Conservation (phyloP, 305 asterid species). For the Fraxinus sp. region DNA sequence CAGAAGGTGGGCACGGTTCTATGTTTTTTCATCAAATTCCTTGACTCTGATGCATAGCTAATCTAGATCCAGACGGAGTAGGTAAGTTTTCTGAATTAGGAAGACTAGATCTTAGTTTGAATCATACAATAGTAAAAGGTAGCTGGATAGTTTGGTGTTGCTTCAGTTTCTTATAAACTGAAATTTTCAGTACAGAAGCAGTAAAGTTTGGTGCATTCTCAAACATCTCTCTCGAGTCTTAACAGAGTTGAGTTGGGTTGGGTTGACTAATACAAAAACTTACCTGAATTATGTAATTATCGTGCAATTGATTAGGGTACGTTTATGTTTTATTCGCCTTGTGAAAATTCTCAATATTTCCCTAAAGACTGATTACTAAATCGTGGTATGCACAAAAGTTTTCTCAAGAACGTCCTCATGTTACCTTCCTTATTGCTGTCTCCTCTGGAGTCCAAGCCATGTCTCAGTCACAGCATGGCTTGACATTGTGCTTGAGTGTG, state of each 20-base stretch:
- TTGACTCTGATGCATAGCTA: neutral
- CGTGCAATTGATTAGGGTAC: neutral
- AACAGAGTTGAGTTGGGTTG: neutral
- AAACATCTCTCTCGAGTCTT: neutral
- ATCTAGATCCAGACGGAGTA: conserved; percentile 2
- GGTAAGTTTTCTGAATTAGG: conserved; percentile 6
- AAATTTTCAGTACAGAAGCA: neutral
- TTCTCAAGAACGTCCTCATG: neutral
- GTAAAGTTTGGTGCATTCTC: neutral
- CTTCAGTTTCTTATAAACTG: neutral
- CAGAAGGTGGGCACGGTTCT: conserved; percentile 19
- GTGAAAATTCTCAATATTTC: neutral
- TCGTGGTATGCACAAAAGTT: neutral
- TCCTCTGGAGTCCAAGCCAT: neutral
- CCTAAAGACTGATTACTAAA: neutral
- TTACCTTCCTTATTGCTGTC: neutral
- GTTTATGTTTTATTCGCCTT: neutral
- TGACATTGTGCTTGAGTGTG: neutral
- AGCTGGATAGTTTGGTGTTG: neutral
- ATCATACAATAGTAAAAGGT: neutral
- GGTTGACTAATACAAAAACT: neutral
- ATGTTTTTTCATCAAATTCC: conserved; percentile 6
- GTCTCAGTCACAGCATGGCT: neutral
- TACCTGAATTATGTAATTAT: neutral
- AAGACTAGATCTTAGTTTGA: neutral